Evolutionary conservation across 2,329 filamentous ascomycete species (phyloP).

Genomic region (Ophioceras dolichostomum): DNA sequence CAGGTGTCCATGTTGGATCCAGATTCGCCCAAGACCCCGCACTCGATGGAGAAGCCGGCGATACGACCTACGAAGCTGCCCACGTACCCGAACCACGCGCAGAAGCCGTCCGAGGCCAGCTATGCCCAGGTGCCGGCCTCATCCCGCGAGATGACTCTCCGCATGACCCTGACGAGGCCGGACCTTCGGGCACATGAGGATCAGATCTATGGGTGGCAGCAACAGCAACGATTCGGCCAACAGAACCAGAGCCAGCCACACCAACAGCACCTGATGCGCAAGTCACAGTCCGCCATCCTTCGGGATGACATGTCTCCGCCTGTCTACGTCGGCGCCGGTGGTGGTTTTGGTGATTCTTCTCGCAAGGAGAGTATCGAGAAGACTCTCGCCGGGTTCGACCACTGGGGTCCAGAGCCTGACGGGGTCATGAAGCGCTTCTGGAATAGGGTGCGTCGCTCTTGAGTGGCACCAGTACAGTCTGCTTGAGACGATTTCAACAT

Average conservation of each 20-base stretch:
- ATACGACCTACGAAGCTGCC: constrained; percentile 17
- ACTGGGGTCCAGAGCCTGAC: constrained; percentile 33
- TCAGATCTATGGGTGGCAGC: constrained; percentile 59
- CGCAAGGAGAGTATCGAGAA: constrained; percentile 42
- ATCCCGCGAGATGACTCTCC: constrained; percentile 83
- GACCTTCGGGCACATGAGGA: constrained; percentile 70
- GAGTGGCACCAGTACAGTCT: constrained; percentile 1
- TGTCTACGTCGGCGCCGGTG: constrained; percentile 17
- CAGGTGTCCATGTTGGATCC: constrained; percentile 41
- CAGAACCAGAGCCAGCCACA: constrained; percentile 12
- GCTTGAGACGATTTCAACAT: no score
- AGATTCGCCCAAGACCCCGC: constrained; percentile 47
- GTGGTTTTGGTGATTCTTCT: no score
- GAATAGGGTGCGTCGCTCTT: constrained; percentile 43
- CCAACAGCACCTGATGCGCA: constrained; percentile 33
- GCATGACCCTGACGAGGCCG: constrained; percentile 87
- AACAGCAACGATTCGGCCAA: constrained; percentile 16
- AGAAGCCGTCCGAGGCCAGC: constrained; percentile 19
- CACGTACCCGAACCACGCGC: constrained; percentile 13
- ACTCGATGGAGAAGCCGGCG: constrained; percentile 26
- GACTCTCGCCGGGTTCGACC: constrained; percentile 40
- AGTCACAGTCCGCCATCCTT: constrained; percentile 11
- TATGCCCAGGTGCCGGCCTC: constrained; percentile 40
- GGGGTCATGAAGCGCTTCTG: constrained; percentile 51
- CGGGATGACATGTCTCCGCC: constrained; percentile 21